phyloP scores from a whole-genome alignment of 2,329 filamentous ascomycete species.

The Aschersonia sp. region DNA sequence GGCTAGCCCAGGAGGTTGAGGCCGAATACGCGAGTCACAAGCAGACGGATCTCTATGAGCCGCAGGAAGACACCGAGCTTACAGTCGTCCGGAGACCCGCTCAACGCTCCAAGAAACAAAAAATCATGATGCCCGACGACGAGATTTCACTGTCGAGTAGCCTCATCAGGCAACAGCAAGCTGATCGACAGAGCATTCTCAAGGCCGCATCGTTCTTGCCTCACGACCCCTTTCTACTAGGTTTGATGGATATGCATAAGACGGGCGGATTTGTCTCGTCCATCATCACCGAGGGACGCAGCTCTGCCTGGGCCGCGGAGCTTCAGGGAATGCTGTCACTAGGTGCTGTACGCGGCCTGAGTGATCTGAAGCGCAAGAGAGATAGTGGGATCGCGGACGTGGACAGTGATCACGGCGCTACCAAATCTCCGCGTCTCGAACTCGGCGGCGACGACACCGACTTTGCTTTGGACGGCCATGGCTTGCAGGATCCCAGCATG shows the following conservation, averaged over 20 bases:
- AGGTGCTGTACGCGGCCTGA: constrained; percentile 60
- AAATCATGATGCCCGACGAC: constrained; percentile 66
- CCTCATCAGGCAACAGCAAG: constrained; percentile 76
- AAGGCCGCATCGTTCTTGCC: constrained; percentile 73
- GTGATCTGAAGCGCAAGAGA: constrained; percentile 84
- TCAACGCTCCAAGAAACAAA: constrained; percentile 62
- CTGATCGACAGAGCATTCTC: constrained; percentile 73
- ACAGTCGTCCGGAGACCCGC: constrained; percentile 52
- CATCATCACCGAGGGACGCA: constrained; percentile 68
- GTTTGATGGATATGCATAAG: constrained; percentile 83
- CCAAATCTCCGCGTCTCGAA: constrained; percentile 56
- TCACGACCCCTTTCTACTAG: constrained; percentile 72
- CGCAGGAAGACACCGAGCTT: constrained; percentile 39
- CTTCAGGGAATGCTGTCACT: constrained; percentile 84
- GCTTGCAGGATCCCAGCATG: constrained; percentile 33
- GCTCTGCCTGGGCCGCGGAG: constrained; percentile 78
- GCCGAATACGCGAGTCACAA: constrained; percentile 38
- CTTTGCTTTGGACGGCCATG: constrained; percentile 26
- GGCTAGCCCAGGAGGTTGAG: constrained; percentile 44
- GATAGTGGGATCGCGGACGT: constrained; percentile 76
- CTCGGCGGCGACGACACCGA: constrained; percentile 55
- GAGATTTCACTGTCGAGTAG: constrained; percentile 62
- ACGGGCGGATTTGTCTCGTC: constrained; percentile 79
- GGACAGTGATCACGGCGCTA: constrained; percentile 47
- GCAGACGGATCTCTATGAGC: constrained; percentile 46